Evolutionary conservation across 495 filamentous ascomycete genomes (phyloP).

Genomic region (Darksidea phi): DNA sequence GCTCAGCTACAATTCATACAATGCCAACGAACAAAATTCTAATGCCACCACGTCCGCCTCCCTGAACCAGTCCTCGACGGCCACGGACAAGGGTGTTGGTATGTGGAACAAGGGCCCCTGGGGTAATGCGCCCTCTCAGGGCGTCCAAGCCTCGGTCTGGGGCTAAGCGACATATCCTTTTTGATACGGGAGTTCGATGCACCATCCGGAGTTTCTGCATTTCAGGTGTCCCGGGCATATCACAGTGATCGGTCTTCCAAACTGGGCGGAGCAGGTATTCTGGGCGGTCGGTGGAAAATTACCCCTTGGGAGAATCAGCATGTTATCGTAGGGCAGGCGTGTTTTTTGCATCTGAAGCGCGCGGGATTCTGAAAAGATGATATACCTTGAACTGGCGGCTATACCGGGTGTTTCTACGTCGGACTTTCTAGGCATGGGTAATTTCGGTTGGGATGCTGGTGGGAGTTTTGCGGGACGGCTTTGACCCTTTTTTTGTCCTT

Average conservation of each 20-base stretch:
- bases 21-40: constrained; percentile 51
- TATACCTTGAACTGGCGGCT: background rate
- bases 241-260: constrained; percentile 33
- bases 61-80: constrained; percentile 53
- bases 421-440: background rate
- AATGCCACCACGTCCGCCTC: constrained; percentile 56
- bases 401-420: background rate
- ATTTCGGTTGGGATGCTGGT: background rate
- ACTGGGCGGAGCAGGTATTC: constrained; percentile 33
- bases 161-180: constrained; percentile 35
- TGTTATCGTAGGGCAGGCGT: constrained; percentile 17
- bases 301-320: constrained; percentile 18
- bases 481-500: background rate
- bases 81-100: constrained; percentile 39
- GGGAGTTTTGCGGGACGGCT: background rate
- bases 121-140: constrained; percentile 40
- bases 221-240: constrained; percentile 39
- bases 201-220: constrained; percentile 42
- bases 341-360: constrained; percentile 20
- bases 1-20: constrained; percentile 71
- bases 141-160: constrained; percentile 48
- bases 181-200: constrained; percentile 34
- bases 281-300: constrained; percentile 32
- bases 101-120: constrained; percentile 44
- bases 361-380: constrained; percentile 4